phyloP scores from a whole-genome alignment of 495 filamentous ascomycete genomes.

The Lentithecium fluviatile region DNA sequence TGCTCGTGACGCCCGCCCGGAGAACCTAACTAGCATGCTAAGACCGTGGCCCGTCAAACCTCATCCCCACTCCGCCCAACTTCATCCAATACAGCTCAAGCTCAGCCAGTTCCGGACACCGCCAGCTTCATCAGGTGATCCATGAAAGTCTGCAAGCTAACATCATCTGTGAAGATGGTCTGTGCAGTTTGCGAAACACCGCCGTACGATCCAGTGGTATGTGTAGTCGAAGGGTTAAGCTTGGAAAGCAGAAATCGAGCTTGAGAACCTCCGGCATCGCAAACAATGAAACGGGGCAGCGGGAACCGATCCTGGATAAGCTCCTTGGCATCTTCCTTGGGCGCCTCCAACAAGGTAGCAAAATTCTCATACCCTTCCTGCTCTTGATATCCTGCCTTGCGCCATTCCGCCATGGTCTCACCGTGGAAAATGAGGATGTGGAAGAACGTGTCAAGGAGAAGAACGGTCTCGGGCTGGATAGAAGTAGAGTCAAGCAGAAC shows the following conservation, averaged over 20 bases:
- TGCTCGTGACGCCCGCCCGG: neutral
- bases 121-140: slow-evolving; percentile 93
- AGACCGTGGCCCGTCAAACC: no score
- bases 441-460: slow-evolving; percentile 98
- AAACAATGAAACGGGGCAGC: slow-evolving; percentile 96
- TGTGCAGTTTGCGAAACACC: slow-evolving; percentile 87
- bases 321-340: slow-evolving; percentile 99
- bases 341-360: slow-evolving; percentile 78
- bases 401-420: slow-evolving; percentile 97
- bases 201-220: slow-evolving; percentile 88
- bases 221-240: slow-evolving; percentile 97
- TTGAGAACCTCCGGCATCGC: slow-evolving; percentile 96
- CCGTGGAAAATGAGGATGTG: slow-evolving; percentile 99
- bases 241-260: slow-evolving; percentile 97
- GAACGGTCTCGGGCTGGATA: slow-evolving; percentile 90
- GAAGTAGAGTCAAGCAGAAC: slow-evolving; percentile 94
- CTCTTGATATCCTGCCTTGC: slow-evolving; percentile 96
- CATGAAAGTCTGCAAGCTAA: slow-evolving; percentile 98
- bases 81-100: no score
- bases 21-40: neutral
- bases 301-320: slow-evolving; percentile 97
- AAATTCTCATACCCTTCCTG: slow-evolving; percentile 99
- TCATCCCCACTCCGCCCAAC: no score
- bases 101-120: slow-evolving; percentile 31
- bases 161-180: slow-evolving; percentile 99